Base-by-base conservation (phyloP, 1,284 basidiomycete genomes). In the Jaminaea rosea region DNA sequence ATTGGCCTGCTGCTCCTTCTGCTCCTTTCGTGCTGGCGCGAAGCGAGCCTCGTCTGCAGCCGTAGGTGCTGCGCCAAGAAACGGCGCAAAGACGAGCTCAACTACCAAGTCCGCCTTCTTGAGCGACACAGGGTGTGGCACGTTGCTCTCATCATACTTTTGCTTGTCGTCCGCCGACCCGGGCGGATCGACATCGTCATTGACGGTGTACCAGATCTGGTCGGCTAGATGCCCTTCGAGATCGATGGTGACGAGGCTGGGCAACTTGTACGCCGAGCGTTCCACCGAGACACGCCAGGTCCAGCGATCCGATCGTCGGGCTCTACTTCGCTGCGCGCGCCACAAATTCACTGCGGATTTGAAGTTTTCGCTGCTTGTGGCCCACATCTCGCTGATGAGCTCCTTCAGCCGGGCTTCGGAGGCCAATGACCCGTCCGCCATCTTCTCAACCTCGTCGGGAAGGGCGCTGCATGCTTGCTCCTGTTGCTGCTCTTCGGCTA, bases 211-310 rank as follows among this genome's bases (percentile, higher is more conserved):
- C 39, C 39, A 42, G 19, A 26, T 49, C 5, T 61, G 50, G 17
- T 62, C 57, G 46, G 61, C 62, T 0, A 69, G 49, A 27, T 69
- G 53, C 3, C 57, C 49, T 41, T 65, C 63, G 44, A 72, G 54
- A 10, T 52, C 47, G 23, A 49, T 50, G 19, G 64, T 60, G 49
- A 61, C 69, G 31, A 72, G 52, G 10, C 58, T 63, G 3, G 69
- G 69, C 11, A 72, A 49, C 46, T 64, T 57, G 58, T 68, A 72
- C n/a, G 60, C 62, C 13, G 59, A 60, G 4, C 69, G 57, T 29
- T 72, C 69, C 31, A 68, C 65, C 2, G 45, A 52, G 2, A 60
- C 62, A 21, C 63, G 51, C 48, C 59, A 70, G 4, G 52, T 62
- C 26, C 46, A 29, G 15, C 15, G n/a, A 15, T 21, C 10, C 6